A percentile compares a stretch with the other conserved stretches of the same genome.
These are phyloP conservation scores for Aureobasidium zeae DNA, from an alignment of 2,329 filamentous ascomycete species.

Conservation along the genomic window DNA sequence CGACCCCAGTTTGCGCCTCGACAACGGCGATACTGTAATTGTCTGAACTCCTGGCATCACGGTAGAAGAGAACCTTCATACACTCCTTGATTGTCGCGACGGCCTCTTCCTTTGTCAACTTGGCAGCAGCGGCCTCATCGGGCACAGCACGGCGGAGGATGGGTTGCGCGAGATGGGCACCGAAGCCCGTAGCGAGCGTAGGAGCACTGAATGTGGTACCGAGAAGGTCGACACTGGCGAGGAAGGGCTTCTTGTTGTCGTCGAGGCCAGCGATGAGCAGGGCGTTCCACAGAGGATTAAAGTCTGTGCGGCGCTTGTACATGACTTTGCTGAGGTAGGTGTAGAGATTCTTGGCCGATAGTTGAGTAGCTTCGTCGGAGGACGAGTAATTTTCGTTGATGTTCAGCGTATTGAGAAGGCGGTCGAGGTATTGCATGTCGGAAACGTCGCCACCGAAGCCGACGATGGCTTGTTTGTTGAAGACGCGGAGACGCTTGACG, in stretches of 20 bases:
- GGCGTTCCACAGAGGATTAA: conserved; percentile 97
- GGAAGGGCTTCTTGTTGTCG: conserved; percentile 70
- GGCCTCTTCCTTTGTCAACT: conserved; percentile 68
- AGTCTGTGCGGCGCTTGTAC: conserved; percentile 88
- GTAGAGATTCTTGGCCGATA: conserved; percentile 91
- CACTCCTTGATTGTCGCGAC: conserved; percentile 77
- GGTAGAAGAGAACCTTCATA: conserved; percentile 97
- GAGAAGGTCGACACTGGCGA: conserved; percentile 82
- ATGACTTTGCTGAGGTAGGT: conserved; percentile 93
- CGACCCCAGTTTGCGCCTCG: conserved; percentile 71
- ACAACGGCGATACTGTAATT: conserved; percentile 85
- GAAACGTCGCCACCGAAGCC: conserved; percentile 96
- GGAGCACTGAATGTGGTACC: conserved; percentile 86
- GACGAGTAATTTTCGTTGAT: conserved; percentile 78
- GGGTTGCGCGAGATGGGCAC: conserved; percentile 84
- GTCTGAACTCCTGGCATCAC: conserved; percentile 87
- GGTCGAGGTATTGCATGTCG: conserved; percentile 98
- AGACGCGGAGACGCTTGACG: conserved; percentile 86
- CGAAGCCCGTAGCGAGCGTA: conserved; percentile 86
- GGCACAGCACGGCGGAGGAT: conserved; percentile 77
- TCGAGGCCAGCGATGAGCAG: conserved; percentile 85
- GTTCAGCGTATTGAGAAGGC: conserved; percentile 75
- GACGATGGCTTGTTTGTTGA: conserved; percentile 73
- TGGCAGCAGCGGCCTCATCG: conserved; percentile 67
- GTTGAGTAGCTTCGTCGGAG: conserved; percentile 31